Conservation (phyloP, 2,329 filamentous ascomycete genomes). For the Fusarium continuum region DNA sequence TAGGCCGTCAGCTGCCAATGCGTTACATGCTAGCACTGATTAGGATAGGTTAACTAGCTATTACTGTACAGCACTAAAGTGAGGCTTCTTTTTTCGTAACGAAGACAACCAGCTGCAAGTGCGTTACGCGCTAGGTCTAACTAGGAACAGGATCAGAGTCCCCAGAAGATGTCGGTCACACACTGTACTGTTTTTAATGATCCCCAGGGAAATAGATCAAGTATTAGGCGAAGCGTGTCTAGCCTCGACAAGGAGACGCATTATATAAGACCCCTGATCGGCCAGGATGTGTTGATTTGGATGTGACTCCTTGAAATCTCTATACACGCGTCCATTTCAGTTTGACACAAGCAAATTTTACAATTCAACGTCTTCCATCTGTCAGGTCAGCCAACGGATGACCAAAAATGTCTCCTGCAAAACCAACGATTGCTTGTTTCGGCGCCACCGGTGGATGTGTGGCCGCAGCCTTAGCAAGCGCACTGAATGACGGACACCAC, state of each 20-base stretch:
- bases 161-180: too few relatives aligned
- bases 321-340: too few relatives aligned
- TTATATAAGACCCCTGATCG: neutral
- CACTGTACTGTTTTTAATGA: too few relatives aligned
- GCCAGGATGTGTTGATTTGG: neutral
- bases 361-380: neutral
- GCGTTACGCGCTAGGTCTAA: neutral
- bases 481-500: neutral
- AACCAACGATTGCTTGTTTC: neutral
- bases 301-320: too few relatives aligned
- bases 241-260: neutral
- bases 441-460: neutral
- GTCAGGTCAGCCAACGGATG: fast-evolving
- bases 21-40: too few relatives aligned
- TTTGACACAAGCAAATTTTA: neutral
- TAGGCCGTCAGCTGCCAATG: too few relatives aligned
- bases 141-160: neutral
- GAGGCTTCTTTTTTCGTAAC: too few relatives aligned
- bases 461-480: neutral
- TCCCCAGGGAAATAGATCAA: neutral
- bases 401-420: neutral
- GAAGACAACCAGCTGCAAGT: neutral
- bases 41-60: too few relatives aligned
- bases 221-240: neutral
- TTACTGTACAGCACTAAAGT: too few relatives aligned